Base-by-base conservation (phyloP, 805 yeast species). In the Dipodascus geniculatus region DNA sequence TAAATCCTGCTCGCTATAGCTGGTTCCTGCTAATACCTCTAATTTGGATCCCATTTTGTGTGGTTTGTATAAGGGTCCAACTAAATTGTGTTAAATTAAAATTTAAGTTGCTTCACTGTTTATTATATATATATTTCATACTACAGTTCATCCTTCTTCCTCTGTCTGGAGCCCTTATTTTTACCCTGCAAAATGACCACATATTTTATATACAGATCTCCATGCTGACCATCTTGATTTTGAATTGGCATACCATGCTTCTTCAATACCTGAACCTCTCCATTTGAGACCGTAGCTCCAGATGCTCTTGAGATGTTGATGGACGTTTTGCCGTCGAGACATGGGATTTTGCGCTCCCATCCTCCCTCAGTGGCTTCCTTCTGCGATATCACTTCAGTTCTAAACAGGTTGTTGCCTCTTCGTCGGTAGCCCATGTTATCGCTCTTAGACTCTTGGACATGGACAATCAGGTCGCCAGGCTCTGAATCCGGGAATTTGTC, bases 181-280 rank as follows among this genome's bases (percentile, higher is more conserved):
- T 59, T 60, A 19, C 61, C 63, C 20, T 71, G 68, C 42, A 59
- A 23, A 16, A 71, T 58, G 3, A 74, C 73, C 42, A 61, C 65
- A 57, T 73, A 74, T 50, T 74, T 74, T 22, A 80, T 67, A 60
- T 68, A 77, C 55, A 80, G 68, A 56, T 79, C 80, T 31, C 83
- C 78, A 54, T 53, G 61, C 70, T 71, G 76, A 50, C 75, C 80
- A 22, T 71, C 71, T 42, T 74, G 74, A 44, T 70, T 74, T 22
- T 62, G 59, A 3, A 73, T 57, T 1, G 98, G 98, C 97, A 93
- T 88, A 22, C 99, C 99, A 61, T 78, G 82, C 3, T 86, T 89
- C 57, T 74, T 70, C 33, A 91, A 59, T 2, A 74, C 67, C 66
- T 93, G 96, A 4, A 85, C 73, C 59, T 87, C 85, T 1, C 95